A percentile compares a stretch with the other conserved stretches of the same genome.
These are phyloP conservation scores for Podospora comata DNA, from an alignment of 495 filamentous ascomycete genomes.

Conservation along the genomic window DNA sequence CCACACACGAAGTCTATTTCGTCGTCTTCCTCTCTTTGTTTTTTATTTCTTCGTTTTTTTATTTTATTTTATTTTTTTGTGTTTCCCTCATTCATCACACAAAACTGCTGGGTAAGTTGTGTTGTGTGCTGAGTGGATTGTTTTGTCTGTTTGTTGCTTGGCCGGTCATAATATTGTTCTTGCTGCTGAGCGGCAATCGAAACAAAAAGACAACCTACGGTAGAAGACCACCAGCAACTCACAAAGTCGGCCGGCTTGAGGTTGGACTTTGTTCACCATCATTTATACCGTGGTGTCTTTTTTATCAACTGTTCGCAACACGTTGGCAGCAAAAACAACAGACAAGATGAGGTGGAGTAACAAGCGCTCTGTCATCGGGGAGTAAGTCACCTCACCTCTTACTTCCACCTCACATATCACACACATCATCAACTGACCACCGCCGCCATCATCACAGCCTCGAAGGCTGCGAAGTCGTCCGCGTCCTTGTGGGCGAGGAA, in stretches of 20 bases:
- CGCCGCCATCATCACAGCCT: conserved; percentile 15
- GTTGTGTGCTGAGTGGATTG: background rate
- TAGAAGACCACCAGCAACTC: no score
- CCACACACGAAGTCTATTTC: background rate
- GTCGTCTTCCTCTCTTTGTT: background rate
- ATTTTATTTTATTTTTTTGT: background rate
- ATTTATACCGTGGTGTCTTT: background rate
- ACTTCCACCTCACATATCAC: background rate
- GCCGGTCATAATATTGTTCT: background rate
- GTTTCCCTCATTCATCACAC: no score
- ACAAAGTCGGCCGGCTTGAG: background rate
- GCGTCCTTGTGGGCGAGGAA: conserved; percentile 42
- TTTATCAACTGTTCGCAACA: background rate
- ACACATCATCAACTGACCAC: conserved; percentile 5
- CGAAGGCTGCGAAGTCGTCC: conserved; percentile 35
- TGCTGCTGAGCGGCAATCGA: conserved; percentile 6
- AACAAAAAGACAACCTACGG: background rate
- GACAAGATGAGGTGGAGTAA: conserved; percentile 25
- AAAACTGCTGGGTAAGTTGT: background rate
- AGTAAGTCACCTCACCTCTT: conserved; percentile 16
- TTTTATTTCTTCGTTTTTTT: background rate
- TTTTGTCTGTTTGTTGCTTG: background rate
- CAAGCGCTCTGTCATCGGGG: conserved; percentile 16
- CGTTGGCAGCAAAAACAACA: background rate
- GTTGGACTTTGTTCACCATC: background rate